Base-by-base conservation (phyloP, 2,329 filamentous ascomycete species). In the Fusarium udum region DNA sequence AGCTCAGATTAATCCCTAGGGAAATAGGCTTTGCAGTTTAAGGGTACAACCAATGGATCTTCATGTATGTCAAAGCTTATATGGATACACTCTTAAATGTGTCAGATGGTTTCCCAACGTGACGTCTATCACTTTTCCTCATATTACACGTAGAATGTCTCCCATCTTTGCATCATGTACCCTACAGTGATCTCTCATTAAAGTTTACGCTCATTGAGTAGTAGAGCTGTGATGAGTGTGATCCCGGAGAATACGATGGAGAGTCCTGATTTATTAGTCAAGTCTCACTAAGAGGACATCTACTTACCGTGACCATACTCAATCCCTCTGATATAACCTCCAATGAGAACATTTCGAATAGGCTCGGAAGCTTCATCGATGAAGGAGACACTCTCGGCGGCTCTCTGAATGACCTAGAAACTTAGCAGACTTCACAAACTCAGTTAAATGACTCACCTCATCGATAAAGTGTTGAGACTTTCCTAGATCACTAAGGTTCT, bases 241-340 rank as follows among this genome's bases (percentile, higher is more conserved):
- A 53, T 28, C 1, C 24, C 28, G 4, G 57, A 62, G 26, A 63
- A 69, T 0, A 64, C 6, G 3, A 68, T 68, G 0, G 64, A 69
- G 4, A 69, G 51, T 0, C 40, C 64, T 69, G 2, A 2, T 7
- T 24, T 8, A 22, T 69, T 62, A 63, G 64, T 12, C 13, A 18
- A 16, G 16, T 36, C 7, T 28, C 12, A 16, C 4, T 5, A n/a
- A n/a, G 4, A 4, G 7, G 2, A 10, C 7, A 18, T 4, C 1
- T 0, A 48, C 72, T 24, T 62, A 69, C 73, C 71, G 39, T 76
- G 74, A 5, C 64, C 71, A 32, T 71, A 73, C 42, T 74, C 66
- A 6, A 76, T 74, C 2, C 74, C 74, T 22, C 49, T 69, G 22
- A 76, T 53, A 26, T 74, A 76, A 8, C 59, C 69, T 22, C 37